Percentiles rank a stretch among this genome's conserved stretches.
These are phyloP conservation scores for Kalanchoe fedtschenkoi DNA, from an alignment of 164 flowering plant genomes.

Conservation along the genomic window DNA sequence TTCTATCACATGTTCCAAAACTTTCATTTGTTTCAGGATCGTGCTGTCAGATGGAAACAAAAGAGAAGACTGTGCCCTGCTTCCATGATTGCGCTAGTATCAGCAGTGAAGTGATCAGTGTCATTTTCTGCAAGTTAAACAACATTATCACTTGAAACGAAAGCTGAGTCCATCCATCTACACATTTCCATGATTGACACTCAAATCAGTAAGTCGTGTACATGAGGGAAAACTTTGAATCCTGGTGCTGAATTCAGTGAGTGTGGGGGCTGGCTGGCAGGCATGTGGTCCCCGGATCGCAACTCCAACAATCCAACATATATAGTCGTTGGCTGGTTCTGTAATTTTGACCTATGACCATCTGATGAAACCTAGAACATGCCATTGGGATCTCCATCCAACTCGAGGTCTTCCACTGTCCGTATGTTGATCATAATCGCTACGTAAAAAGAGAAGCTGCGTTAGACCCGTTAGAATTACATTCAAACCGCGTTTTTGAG, in stretches of 20 bases:
- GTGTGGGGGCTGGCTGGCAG: not conserved
- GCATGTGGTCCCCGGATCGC: no score
- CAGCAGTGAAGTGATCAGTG: not conserved
- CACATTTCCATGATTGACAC: conserved; percentile 1
- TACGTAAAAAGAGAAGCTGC: no score
- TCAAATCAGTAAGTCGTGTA: not conserved
- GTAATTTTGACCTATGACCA: no score
- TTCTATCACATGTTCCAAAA: not conserved
- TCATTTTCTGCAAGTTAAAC: not conserved
- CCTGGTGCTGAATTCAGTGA: not conserved
- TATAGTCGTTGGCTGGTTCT: no score
- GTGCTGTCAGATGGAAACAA: not conserved
- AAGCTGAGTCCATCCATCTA: not conserved
- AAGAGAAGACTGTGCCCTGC: not conserved
- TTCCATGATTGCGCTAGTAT: not conserved
- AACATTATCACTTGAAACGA: not conserved
- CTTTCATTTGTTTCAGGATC: not conserved
- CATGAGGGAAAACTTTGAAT: not conserved
- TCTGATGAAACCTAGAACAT: no score
- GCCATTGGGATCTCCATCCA: no score
- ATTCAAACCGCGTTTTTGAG: no score
- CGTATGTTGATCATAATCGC: no score
- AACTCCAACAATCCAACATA: no score
- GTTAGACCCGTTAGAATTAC: no score
- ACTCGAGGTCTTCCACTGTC: no score